Percentiles rank a stretch among this genome's conserved stretches.
Conservation (phyloP, 1,284 basidiomycete species). For the Rhizoctonia solani region DNA sequence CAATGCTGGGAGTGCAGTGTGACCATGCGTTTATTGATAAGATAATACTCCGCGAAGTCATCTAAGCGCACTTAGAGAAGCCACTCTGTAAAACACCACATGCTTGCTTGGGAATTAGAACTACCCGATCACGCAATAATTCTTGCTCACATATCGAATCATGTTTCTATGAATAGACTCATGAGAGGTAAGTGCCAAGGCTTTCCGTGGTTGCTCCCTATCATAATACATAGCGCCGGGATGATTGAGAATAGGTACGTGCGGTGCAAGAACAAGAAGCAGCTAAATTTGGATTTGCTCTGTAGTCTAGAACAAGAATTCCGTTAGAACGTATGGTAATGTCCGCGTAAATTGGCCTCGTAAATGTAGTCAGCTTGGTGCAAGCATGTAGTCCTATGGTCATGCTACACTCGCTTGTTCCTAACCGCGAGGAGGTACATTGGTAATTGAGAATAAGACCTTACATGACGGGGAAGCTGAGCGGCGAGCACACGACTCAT, state of each 20-base stretch:
- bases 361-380: too few species aligned
- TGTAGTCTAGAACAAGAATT: too few species aligned
- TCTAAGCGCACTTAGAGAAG: neutral
- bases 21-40: conserved; percentile 1
- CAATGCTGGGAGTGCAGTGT: neutral
- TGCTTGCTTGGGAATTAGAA: neutral
- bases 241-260: neutral
- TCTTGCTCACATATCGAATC: neutral
- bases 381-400: too few species aligned
- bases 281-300: conserved; percentile 2
- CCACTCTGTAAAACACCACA: neutral
- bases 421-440: too few species aligned
- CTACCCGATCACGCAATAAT: neutral
- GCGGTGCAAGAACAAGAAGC: neutral
- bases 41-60: neutral
- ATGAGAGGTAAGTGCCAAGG: conserved; percentile 2
- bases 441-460: too few species aligned
- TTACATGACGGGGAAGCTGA: too few species aligned
- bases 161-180: conserved; percentile 1
- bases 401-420: too few species aligned
- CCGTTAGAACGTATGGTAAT: too few species aligned
- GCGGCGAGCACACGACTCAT: neutral
- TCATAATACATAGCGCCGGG: neutral
- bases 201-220: neutral
- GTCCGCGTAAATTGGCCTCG: too few species aligned